Base-by-base conservation (phyloP, 2,329 filamentous ascomycete species). In the Neonectria ditissima region DNA sequence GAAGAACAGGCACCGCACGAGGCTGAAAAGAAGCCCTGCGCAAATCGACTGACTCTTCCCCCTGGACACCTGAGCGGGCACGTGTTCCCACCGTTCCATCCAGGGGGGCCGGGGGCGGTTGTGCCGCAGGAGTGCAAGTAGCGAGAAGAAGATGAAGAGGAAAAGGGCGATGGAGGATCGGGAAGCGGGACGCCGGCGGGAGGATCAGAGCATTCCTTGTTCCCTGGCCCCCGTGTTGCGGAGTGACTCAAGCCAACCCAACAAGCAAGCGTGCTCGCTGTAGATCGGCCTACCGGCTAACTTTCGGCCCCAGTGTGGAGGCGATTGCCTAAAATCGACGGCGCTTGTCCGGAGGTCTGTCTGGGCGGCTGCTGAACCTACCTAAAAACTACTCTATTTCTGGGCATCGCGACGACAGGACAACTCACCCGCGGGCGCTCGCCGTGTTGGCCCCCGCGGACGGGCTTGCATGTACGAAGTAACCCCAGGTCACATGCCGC, bases 241-340 rank as follows among this genome's bases (percentile, higher is more conserved):
- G 22, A 45, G 51, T 61, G 58, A 61, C 18, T 61, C 58, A 61
- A 50, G 45, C n/a, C n/a, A n/a, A n/a, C n/a, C n/a, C n/a, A n/a
- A n/a, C n/a, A n/a, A n/a, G n/a, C n/a, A n/a, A n/a, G n/a, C n/a
- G n/a, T n/a, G n/a, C n/a, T n/a, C 24, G 4, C 6, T 30, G 20
- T 28, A 53, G 26, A 53, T 63, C 37, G 34, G 28, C 39, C 45
- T 67, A 43, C 63, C 54, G 62, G 57, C 41, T 26, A n/a, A n/a
- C n/a, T n/a, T 44, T 30, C 58, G 67, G 67, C 26, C 50, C 20
- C 50, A 59, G 51, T 55, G 69, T 70, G 69, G 69, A 72, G 55
- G 69, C 64, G 59, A 68, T 65, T 72, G 69, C 69, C 69, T 72
- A 72, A 63, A 72, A 59, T 53, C 13, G n/a, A 45, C 37, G 48